Percentiles rank a stretch among this genome's conserved stretches.
phyloP scores from a whole-genome alignment of 192 early-diverging fungal genomes.

The Coemansia sp. region DNA sequence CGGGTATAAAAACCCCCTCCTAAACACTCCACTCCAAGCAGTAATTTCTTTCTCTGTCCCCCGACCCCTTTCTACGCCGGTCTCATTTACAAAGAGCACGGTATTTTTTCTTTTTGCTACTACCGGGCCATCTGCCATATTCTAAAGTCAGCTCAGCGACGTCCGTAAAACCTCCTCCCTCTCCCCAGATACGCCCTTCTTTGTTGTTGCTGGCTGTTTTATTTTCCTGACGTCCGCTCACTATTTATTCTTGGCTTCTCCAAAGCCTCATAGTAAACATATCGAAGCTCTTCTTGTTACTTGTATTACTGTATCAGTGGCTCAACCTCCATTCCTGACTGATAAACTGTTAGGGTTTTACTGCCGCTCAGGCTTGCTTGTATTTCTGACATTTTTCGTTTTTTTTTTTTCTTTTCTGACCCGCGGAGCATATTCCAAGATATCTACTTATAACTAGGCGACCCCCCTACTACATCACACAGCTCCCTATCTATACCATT shows the following conservation, averaged over 20 bases:
- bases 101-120: not conserved
- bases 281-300: not conserved
- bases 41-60: not conserved
- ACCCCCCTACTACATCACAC: not conserved
- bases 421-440: not conserved
- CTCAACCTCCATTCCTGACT: conserved; percentile 16
- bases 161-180: not conserved
- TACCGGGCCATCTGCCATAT: not conserved
- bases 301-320: conserved; percentile 5
- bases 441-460: not conserved
- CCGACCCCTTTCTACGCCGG: not conserved
- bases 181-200: not conserved
- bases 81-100: not conserved
- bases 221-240: not conserved
- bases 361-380: conserved; percentile 11
- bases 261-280: not conserved
- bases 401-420: not conserved
- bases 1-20: conserved; percentile 7
- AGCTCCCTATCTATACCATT: not conserved
- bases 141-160: not conserved
- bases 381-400: conserved; percentile 4
- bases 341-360: conserved; percentile 1
- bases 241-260: not conserved
- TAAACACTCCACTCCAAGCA: not conserved
- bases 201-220: conserved; percentile 4